These are phyloP conservation scores for Trichophyton mentagrophytes DNA, from an alignment of 2,329 filamentous ascomycete species.

Conservation along the genomic window DNA sequence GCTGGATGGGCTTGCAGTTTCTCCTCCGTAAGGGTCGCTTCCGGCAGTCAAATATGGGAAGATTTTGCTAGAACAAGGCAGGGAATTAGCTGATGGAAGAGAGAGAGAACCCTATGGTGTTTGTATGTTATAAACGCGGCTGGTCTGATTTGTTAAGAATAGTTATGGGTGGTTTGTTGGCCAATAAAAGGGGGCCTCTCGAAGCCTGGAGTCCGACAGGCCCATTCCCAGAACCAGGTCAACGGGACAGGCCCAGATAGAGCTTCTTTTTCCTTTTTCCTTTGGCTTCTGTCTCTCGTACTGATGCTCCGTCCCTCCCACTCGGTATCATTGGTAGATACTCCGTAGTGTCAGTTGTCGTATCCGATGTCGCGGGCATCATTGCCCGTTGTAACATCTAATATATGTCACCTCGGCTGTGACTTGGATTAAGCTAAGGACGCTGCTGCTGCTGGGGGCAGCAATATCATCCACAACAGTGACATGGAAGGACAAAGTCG, in stretches of 20 bases:
- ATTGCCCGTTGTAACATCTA: not conserved
- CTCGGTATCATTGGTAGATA: no score
- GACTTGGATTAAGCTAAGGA: not conserved
- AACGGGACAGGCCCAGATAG: not conserved
- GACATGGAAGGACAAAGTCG: not conserved
- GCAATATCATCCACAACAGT: not conserved
- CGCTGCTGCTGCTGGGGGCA: not conserved
- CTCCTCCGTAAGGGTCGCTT: not conserved
- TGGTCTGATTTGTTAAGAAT: not conserved
- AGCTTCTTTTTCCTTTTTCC: not conserved
- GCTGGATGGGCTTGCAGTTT: slow-evolving; percentile 7
- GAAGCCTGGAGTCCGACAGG: not conserved
- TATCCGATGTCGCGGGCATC: no score
- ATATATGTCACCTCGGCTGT: not conserved
- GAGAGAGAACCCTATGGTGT: no score
- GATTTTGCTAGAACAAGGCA: not conserved
- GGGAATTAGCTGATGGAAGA: not conserved
- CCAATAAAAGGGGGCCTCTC: not conserved
- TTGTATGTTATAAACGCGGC: not conserved
- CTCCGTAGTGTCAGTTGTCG: no score
- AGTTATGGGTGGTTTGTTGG: not conserved
- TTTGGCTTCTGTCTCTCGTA: not conserved
- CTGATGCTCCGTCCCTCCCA: not conserved
- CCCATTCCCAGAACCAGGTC: not conserved
- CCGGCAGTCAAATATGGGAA: not conserved